Evolutionary conservation across 129 eudicot species (phyloP).

Genomic region (Pseudognaphalium luteoalbum): DNA sequence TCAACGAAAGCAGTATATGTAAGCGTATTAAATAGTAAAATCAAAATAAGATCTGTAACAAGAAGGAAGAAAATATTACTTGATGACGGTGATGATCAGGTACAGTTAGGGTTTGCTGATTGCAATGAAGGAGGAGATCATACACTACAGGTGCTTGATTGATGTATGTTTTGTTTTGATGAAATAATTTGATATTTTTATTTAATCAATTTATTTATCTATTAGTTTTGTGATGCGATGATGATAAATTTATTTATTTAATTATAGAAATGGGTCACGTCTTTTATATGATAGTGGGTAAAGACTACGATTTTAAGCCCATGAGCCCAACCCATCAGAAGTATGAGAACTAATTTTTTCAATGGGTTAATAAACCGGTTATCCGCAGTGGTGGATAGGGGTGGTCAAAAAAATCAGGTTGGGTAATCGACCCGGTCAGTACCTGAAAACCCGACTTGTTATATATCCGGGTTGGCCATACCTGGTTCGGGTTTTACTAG

Average conservation of each 20-base stretch:
- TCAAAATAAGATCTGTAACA: constrained; percentile 18
- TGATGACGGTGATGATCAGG: neutral
- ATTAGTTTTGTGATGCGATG: neutral
- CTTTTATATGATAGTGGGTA: neutral
- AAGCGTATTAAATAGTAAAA: neutral
- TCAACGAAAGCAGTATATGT: neutral
- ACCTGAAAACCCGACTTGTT: no score
- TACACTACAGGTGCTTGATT: neutral
- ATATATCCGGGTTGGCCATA: no score
- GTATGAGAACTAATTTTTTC: no score
- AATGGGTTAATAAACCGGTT: neutral
- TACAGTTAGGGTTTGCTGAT: neutral
- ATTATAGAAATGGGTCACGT: neutral
- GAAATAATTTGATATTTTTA: no score
- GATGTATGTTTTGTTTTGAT: neutral
- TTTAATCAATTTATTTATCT: no score
- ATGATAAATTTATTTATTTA: neutral
- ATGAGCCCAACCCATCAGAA: neutral
- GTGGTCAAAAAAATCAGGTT: no score
- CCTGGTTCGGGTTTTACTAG: no score
- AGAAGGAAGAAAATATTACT: neutral
- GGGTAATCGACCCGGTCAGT: no score
- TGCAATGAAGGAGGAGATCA: neutral
- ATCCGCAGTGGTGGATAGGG: no score
- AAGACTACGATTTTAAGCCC: neutral